Evolutionary conservation across 805 yeast genomes (phyloP), one percentile per base, ranked within the genome.

Genomic region (Zygosaccharomyces pseudorouxii): DNA sequence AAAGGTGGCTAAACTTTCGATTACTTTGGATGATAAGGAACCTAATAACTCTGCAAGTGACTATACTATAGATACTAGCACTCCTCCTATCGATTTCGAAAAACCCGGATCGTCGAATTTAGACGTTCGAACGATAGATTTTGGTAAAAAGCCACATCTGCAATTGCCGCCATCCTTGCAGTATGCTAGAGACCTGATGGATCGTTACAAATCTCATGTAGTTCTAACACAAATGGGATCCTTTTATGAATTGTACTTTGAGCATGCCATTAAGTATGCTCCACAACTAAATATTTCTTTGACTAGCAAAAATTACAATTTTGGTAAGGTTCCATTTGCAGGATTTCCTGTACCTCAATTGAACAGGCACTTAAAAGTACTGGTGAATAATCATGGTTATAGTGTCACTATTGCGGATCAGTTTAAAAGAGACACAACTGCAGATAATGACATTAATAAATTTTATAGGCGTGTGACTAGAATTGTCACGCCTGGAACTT

Each of bases 401-500:
- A 84, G 82, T 46, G 97, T 89, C 0, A 96, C 92, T 0, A 74
- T 90, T 5, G 80, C 88, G n/a, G 93, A 87, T 56, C 95, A 92
- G 65, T 73, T 69, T 39, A 59, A 56, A 39, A 61, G 58, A 25
- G 64, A 65, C 1, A 19, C 45, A 3, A 46, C 50, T 0, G 58
- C 63, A 0, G 70, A 65, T 7, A 62, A 64, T 46, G 74, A 71
- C 38, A 58, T 56, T 4, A 70, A 69, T 27, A 64, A 62, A 33
- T 76, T 84, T 18, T 78, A 77, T 37, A 72, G 99, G 40, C 82
- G 86, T 29, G 80, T 93, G 0, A 76, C 88, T 5, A 71, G 97
- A 37, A 79, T 92, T 6, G 80, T 93, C 1, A 84, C 97, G 0
- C 97, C 97, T 0, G 99, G 99, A 0, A 92, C 98, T 0, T 75